These are phyloP conservation scores for Vitis riparia DNA, from an alignment of 164 flowering plant species.

Conservation along the genomic window DNA sequence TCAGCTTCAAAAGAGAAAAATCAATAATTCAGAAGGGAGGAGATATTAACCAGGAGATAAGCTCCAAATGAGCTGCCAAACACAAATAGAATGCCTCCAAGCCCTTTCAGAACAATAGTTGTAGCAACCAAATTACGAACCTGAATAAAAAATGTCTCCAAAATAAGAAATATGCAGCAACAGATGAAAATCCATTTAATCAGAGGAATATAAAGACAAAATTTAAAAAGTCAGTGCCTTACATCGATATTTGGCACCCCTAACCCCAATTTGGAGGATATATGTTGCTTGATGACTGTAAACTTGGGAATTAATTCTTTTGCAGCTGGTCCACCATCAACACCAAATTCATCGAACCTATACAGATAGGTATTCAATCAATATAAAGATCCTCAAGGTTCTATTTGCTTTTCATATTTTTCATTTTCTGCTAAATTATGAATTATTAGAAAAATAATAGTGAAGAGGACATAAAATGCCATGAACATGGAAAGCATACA, in stretches of 20 bases:
- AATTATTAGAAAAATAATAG: too few species aligned
- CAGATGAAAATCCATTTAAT: background rate
- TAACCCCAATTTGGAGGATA: conserved; percentile 47
- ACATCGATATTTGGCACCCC: conserved; percentile 70
- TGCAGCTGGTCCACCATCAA: conserved; percentile 44
- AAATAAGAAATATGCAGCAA: conserved; percentile 7
- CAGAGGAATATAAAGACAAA: background rate
- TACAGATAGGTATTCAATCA: background rate
- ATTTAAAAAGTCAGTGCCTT: conserved; percentile 9
- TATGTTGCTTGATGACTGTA: conserved; percentile 26
- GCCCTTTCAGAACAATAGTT: conserved; percentile 50
- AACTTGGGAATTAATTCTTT: conserved; percentile 33
- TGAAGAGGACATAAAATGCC: too few species aligned
- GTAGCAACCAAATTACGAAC: conserved; percentile 47
- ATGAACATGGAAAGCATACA: background rate
- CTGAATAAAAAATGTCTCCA: conserved; percentile 32
- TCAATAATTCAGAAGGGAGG: background rate
- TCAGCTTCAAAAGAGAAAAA: background rate
- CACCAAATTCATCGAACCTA: conserved; percentile 43
- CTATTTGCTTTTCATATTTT: too few species aligned
- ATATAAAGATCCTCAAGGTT: background rate
- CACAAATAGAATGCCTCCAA: conserved; percentile 72
- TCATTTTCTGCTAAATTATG: too few species aligned
- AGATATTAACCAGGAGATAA: conserved; percentile 59
- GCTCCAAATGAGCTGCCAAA: conserved; percentile 80